Evolutionary conservation across 1,139 yeast species (phyloP).

Genomic region (Lodderomyces pseudojiufengensis): DNA sequence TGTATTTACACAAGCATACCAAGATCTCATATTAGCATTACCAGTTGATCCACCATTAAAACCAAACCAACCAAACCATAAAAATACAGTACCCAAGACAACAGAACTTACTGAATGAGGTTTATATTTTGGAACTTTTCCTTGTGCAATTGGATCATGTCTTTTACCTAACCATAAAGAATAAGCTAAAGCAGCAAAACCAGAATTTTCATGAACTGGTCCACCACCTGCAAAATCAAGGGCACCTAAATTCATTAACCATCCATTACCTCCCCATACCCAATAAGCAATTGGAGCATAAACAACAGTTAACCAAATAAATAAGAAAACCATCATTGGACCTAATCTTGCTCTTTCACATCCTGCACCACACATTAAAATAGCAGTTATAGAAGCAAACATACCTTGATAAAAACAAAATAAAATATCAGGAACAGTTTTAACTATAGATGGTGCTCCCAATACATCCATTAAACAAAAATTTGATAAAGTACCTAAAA

Average conservation of each 20-base stretch:
- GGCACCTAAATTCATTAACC: constrained; percentile 79
- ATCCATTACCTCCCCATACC: constrained; percentile 89
- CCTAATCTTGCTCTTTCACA: constrained; percentile 91
- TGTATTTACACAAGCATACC: constrained; percentile 87
- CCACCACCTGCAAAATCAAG: constrained; percentile 98
- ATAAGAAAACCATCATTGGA: constrained; percentile 79
- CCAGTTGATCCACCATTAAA: constrained; percentile 82
- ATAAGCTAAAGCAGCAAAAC: constrained; percentile 85
- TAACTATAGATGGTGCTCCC: constrained; percentile 42
- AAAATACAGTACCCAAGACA: constrained; percentile 67
- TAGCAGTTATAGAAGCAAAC: constrained; percentile 90
- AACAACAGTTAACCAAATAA: constrained; percentile 86
- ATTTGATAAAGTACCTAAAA: constrained; percentile 78
- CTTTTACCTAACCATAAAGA: constrained; percentile 81
- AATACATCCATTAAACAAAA: constrained; percentile 78
- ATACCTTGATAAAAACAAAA: constrained; percentile 88
- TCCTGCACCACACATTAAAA: constrained; percentile 82
- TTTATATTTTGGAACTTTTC: constrained; percentile 70
- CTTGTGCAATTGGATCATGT: constrained; percentile 55
- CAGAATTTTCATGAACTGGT: constrained; percentile 90
- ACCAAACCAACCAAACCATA: constrained; percentile 79
- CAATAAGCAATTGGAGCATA: constrained; percentile 92
- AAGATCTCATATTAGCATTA: constrained; percentile 61
- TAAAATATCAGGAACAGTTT: constrained; percentile 73
- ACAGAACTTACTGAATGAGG: constrained; percentile 93